Conservation (phyloP, 1,284 basidiomycete genomes). For the Papiliotrema laurentii region DNA sequence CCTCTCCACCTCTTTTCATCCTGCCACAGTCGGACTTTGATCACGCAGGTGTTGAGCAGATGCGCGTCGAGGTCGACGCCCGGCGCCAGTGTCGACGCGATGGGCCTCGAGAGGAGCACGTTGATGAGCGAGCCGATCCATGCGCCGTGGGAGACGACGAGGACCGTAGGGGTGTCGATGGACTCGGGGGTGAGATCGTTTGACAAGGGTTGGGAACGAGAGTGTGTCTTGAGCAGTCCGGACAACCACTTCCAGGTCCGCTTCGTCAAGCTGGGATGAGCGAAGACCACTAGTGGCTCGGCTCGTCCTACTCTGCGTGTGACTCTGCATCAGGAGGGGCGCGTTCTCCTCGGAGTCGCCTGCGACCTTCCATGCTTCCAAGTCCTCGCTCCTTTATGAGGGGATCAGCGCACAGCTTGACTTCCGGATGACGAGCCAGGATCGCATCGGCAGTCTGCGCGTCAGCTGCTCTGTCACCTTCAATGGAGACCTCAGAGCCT, state of each 20-base stretch:
- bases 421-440: constrained; percentile 14
- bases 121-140: constrained; percentile 27
- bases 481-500: constrained; percentile 2
- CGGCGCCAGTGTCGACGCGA: constrained; percentile 5
- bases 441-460: constrained; percentile 37
- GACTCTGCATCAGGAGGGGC: neutral
- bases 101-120: constrained; percentile 16
- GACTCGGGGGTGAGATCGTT: neutral
- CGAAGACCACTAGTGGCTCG: neutral
- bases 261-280: neutral
- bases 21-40: constrained; percentile 17
- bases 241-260: constrained; percentile 12
- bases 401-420: constrained; percentile 15
- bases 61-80: constrained; percentile 15
- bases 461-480: neutral
- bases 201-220: constrained; percentile 4
- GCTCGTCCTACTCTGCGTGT: constrained; percentile 13
- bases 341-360: constrained; percentile 17
- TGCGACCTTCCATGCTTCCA: constrained; percentile 32
- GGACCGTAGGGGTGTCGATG: constrained; percentile 14
- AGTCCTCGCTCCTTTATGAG: constrained; percentile 31
- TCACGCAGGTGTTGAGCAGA: constrained; percentile 34
- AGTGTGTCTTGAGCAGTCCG: constrained; percentile 7
- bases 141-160: constrained; percentile 42
- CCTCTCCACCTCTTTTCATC: neutral